A percentile compares a stretch with the other conserved stretches of the same genome.
These are phyloP conservation scores for Phytophthora rubi DNA, from an alignment of 352 stramenopile species.

Conservation along the genomic window DNA sequence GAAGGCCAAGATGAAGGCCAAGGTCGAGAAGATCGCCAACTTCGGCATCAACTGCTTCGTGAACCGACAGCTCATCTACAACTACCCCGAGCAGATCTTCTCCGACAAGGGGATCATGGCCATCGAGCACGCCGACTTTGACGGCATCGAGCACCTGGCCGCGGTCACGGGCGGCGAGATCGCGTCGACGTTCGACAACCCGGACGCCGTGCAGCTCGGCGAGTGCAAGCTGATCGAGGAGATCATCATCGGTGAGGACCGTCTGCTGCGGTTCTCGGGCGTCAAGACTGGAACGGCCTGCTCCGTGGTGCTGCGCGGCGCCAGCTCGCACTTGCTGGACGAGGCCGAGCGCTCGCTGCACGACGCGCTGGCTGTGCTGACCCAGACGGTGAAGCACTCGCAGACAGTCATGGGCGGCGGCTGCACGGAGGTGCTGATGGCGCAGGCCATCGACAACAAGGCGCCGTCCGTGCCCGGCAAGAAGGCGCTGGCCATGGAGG, in stretches of 20 bases:
- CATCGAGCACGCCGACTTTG: conserved; percentile 99
- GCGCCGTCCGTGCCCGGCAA: conserved; percentile 95
- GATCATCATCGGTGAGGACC: conserved; percentile 99
- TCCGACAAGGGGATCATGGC: conserved; percentile 98
- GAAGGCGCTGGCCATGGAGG: conserved; percentile 98
- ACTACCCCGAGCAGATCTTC: conserved; percentile 99
- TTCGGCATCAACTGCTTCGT: conserved; percentile 99
- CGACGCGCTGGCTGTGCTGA: conserved; percentile 98
- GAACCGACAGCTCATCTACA: conserved; percentile 99
- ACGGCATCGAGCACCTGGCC: conserved; percentile 98
- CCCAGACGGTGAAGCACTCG: conserved; percentile 97
- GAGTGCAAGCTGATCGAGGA: conserved; percentile 98
- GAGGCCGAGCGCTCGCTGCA: conserved; percentile 99
- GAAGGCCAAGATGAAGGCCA: conserved; percentile 98
- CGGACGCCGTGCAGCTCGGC: conserved; percentile 96
- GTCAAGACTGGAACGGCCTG: conserved; percentile 96
- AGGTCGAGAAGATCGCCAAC: conserved; percentile 97
- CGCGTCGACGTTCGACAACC: conserved; percentile 98
- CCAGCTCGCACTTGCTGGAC: conserved; percentile 96
- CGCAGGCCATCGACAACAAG: conserved; percentile 91
- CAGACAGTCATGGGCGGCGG: conserved; percentile 97
- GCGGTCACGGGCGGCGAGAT: conserved; percentile 97
- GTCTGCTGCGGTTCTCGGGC: conserved; percentile 96
- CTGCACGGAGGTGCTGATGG: conserved; percentile 97
- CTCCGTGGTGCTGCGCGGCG: conserved; percentile 95